These are phyloP conservation scores for Arthrinium puccinioides DNA, from an alignment of 2,329 filamentous ascomycete genomes.

Conservation along the genomic window DNA sequence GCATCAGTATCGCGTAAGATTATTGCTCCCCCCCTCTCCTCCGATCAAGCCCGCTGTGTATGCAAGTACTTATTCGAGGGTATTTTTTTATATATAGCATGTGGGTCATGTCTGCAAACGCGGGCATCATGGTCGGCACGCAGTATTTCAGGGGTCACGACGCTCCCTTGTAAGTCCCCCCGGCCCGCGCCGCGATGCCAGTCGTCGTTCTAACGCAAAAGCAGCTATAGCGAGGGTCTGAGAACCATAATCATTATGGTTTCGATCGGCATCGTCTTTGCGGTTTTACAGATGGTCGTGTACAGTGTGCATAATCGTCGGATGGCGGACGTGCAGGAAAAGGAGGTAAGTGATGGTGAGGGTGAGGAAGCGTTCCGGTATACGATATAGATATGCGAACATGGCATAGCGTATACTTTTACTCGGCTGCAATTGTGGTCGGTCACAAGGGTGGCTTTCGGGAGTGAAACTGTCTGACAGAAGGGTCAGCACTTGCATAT, in stretches of 20 bases:
- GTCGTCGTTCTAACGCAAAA: background rate
- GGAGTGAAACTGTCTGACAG: no score
- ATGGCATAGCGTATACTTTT: no score
- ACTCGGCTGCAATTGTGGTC: no score
- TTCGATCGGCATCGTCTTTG: slow-evolving; percentile 29
- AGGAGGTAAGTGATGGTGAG: no score
- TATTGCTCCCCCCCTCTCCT: background rate
- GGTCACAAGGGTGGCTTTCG: no score
- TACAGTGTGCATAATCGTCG: slow-evolving; percentile 30
- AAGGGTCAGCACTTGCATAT: no score
- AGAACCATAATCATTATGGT: slow-evolving; percentile 38
- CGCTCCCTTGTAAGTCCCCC: slow-evolving; percentile 27
- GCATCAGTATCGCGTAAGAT: slow-evolving; percentile 39
- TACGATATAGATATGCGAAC: no score
- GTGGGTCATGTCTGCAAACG: slow-evolving; percentile 44
- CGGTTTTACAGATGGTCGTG: slow-evolving; percentile 29
- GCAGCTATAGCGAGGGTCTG: slow-evolving; percentile 34
- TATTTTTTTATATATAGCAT: slow-evolving; percentile 14
- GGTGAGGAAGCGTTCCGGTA: no score
- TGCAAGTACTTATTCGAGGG: background rate
- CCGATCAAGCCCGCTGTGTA: background rate
- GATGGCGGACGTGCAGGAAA: no score
- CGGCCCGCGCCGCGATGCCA: background rate
- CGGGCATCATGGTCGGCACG: slow-evolving; percentile 41
- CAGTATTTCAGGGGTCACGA: slow-evolving; percentile 39